Evolutionary conservation across 768 basidiomycete species (phyloP).

Genomic region (Suillus subaureus): DNA sequence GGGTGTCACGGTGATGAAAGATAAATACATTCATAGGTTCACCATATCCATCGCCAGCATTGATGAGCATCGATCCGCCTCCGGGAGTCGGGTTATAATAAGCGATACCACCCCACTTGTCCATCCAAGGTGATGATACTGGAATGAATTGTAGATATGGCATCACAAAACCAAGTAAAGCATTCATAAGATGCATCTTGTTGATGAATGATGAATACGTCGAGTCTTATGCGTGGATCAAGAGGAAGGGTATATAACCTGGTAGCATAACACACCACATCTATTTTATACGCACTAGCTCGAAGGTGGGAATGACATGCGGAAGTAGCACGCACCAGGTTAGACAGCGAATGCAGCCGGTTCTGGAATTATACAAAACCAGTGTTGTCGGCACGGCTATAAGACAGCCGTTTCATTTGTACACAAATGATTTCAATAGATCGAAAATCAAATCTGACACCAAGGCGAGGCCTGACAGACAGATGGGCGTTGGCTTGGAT

Average conservation of each 20-base stretch:
- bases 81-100: slow-evolving; percentile 37
- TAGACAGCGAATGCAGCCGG: not conserved
- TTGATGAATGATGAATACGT: not conserved
- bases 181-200: not conserved
- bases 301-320: not conserved
- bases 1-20: not conserved
- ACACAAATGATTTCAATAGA: not conserved
- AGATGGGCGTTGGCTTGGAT: not conserved
- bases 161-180: not conserved
- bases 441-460: not conserved
- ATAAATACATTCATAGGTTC: slow-evolving; percentile 46
- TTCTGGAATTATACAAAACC: not conserved
- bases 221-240: not conserved
- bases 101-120: slow-evolving; percentile 16
- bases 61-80: slow-evolving; percentile 48
- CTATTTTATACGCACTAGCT: not conserved
- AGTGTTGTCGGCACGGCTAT: not conserved
- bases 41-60: slow-evolving; percentile 40
- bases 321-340: not conserved
- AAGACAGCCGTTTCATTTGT: not conserved
- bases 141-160: not conserved
- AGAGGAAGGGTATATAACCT: not conserved
- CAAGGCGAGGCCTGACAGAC: not conserved
- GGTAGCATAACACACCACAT: not conserved
- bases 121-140: not conserved